phyloP scores from a whole-genome alignment of 768 basidiomycete genomes.

The Lactarius indigo region DNA sequence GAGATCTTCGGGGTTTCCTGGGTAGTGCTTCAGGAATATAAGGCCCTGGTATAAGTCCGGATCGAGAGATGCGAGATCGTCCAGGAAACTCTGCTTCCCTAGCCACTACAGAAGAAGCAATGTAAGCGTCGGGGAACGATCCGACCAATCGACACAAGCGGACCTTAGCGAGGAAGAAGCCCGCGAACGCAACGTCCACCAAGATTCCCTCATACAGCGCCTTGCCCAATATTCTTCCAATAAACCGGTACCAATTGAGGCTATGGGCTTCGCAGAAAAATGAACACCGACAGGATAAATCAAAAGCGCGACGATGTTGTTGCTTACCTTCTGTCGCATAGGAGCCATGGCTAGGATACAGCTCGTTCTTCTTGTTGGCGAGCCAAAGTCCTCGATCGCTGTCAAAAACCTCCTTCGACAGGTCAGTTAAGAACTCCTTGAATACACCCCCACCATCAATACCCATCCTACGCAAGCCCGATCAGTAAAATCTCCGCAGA shows the following conservation, averaged over 20 bases:
- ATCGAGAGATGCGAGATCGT: slow-evolving; percentile 89
- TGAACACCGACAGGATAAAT: slow-evolving; percentile 2
- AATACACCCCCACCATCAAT: slow-evolving; percentile 98
- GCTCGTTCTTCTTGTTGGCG: slow-evolving; percentile 82
- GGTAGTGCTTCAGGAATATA: slow-evolving; percentile 89
- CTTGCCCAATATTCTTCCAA: slow-evolving; percentile 92
- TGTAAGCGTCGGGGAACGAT: not conserved
- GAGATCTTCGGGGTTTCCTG: slow-evolving; percentile 81
- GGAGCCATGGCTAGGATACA: slow-evolving; percentile 91
- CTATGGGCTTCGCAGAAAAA: slow-evolving; percentile 56
- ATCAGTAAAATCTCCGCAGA: not conserved
- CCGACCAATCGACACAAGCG: slow-evolving; percentile 10
- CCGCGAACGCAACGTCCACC: slow-evolving; percentile 91
- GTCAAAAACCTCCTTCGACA: slow-evolving; percentile 94
- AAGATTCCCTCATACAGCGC: slow-evolving; percentile 96
- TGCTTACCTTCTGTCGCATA: slow-evolving; percentile 83
- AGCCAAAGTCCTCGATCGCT: slow-evolving; percentile 93
- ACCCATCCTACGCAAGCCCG: slow-evolving; percentile 55
- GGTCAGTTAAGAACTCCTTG: slow-evolving; percentile 94
- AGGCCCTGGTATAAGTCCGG: slow-evolving; percentile 90
- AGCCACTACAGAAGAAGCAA: slow-evolving; percentile 60
- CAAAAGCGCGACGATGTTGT: not conserved
- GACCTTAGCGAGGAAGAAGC: slow-evolving; percentile 90
- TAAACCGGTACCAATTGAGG: slow-evolving; percentile 88
- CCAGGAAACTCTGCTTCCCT: slow-evolving; percentile 85